Conservation (phyloP, 768 basidiomycete species). For the Infundibulicybe gibba region DNA sequence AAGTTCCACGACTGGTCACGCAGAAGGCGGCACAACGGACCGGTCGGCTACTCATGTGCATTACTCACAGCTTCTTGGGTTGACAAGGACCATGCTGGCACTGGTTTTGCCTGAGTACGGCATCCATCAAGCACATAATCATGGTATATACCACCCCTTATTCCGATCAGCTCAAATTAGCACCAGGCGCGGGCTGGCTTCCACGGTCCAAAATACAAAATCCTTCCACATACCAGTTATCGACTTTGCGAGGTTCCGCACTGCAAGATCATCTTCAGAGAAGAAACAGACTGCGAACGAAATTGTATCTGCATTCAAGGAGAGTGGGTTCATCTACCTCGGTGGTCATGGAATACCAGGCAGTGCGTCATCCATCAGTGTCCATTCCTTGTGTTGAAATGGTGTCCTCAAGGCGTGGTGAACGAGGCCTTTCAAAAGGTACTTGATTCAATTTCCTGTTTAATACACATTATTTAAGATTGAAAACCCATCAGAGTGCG, state of each 20-base stretch:
- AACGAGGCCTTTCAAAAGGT: slow-evolving; percentile 66
- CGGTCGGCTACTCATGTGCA: too few relatives aligned
- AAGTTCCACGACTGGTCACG: too few relatives aligned
- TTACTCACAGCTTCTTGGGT: too few relatives aligned
- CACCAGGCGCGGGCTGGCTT: slow-evolving; percentile 20
- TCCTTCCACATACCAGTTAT: slow-evolving; percentile 71
- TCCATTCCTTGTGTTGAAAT: not conserved
- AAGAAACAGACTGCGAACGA: slow-evolving; percentile 61
- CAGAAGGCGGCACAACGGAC: too few relatives aligned
- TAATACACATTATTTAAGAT: not conserved
- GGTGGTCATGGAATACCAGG: slow-evolving; percentile 66
- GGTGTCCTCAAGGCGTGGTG: slow-evolving; percentile 34
- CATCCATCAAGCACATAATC: too few relatives aligned
- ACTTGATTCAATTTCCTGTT: not conserved
- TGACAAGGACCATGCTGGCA: too few relatives aligned
- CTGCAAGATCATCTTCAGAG: slow-evolving; percentile 44
- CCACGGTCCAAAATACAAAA: slow-evolving; percentile 13
- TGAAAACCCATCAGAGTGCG: slow-evolving; percentile 71
- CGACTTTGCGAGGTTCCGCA: slow-evolving; percentile 68
- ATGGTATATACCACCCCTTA: too few relatives aligned
- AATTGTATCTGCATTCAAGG: slow-evolving; percentile 75
- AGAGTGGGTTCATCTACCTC: slow-evolving; percentile 80
- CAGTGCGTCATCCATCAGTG: slow-evolving; percentile 19
- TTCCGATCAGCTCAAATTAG: too few relatives aligned
- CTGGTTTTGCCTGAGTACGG: too few relatives aligned